phyloP scores from a whole-genome alignment of 225 moss, liverwort and hornwort genomes.

The Polytrichum formosum region DNA sequence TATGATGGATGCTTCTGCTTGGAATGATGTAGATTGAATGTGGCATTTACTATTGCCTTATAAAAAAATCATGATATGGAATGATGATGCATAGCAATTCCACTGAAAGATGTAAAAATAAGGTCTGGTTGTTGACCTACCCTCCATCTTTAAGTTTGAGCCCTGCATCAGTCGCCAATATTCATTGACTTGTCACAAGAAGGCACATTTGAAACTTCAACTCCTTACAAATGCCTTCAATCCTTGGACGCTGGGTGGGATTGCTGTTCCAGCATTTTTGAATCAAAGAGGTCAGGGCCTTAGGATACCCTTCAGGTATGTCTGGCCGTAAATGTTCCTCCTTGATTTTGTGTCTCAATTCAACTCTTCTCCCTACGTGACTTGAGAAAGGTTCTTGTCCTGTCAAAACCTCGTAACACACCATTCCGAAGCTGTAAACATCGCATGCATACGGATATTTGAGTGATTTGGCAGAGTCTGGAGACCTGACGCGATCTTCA shows the following conservation, averaged over 20 bases:
- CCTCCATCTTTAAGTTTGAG: no score
- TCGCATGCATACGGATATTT: constrained; percentile 1
- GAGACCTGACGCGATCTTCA: background rate
- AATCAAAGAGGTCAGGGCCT: background rate
- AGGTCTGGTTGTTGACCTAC: no score
- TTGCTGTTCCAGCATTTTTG: background rate
- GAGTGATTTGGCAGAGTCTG: background rate
- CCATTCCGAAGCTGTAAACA: constrained; percentile 10
- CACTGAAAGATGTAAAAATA: no score
- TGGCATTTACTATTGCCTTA: no score
- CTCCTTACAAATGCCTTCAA: constrained; percentile 4
- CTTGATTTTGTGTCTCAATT: background rate
- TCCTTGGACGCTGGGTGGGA: background rate
- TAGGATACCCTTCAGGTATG: background rate
- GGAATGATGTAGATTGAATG: no score
- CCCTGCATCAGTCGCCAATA: no score
- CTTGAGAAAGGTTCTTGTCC: background rate
- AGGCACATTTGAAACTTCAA: constrained; percentile 2
- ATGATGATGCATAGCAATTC: no score
- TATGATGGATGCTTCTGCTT: no score
- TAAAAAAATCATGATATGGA: no score
- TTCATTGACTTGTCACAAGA: background rate
- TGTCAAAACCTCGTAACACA: constrained; percentile 6
- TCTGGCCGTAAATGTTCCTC: background rate
- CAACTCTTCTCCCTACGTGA: background rate